Evolutionary conservation across 1,139 yeast species (phyloP), one percentile per base, ranked within the genome.

Genomic region (Suhomyces maxii): DNA sequence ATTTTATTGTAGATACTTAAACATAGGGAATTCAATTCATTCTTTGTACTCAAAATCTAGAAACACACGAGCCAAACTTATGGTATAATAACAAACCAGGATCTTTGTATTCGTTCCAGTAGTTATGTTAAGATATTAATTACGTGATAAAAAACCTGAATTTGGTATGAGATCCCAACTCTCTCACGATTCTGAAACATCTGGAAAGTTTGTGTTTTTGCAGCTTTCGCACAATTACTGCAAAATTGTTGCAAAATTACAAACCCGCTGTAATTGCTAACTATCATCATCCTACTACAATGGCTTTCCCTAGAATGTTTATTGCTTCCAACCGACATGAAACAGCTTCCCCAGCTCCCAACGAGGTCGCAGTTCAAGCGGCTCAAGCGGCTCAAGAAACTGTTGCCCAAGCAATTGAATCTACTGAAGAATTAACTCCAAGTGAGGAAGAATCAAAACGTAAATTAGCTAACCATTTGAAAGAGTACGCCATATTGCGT

Each of bases 401-500:
- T 28, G 31, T 28, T 28, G 7, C n/a, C 31, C 31, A 28, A 28
- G n/a, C 7, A 28, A 7, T 28, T 28, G 31, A 28, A 9, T 2
- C n/a, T 11, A 7, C 7, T 11, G n/a, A 28, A 4, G n/a, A 28
- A 9, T 11, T 2, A 28, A 11, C 9, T 9, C 31, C 31, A 28
- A 9, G 4, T 11, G 11, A 9, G n/a, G 31, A 9, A 11, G 31
- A 28, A 9, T 9, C 31, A 9, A 28, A 28, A 28, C 31, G 31
- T 2, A 9, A 28, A 28, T 11, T 28, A 28, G 31, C 31, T 34
- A 35, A 32, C 14, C 71, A 65, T 45, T 48, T 67, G 32, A 55
- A 51, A 39, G 56, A 56, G 43, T 68, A 67, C 44, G 68, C 71
- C 7, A 14, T 67, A 34, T 55, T 63, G 8, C 54, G 49, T 9